Base-by-base conservation (phyloP, 1,139 yeast genomes). In the Pneumocystis murina region DNA sequence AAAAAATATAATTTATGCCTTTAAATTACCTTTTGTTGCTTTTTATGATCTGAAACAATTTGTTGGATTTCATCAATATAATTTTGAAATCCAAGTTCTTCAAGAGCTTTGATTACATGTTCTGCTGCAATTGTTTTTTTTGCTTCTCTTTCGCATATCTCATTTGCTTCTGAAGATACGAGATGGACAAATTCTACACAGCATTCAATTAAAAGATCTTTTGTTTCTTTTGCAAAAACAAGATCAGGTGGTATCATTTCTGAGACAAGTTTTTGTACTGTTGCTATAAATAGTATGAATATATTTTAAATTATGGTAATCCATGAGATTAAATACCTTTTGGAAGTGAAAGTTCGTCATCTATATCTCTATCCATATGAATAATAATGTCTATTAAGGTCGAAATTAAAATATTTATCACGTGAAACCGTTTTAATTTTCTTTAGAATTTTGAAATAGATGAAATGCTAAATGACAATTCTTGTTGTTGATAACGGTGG, bases 41-140 rank as follows among this genome's bases (percentile, higher is more conserved):
- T 96, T 74, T 89, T 91, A 73, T 90, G 96, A 71, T 90, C 96
- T 64, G 80, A 82, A 70, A 91, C 79, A 39, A 89, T 91, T 68
- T 85, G 85, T 72, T 87, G 87, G 63, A 92, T 83, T 20, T 89
- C 85, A 59, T 86, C 94, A 63, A 92, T 79, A 73, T 92, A 92
- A 68, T 87, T 90, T 63, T 81, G 82, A 74, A 90, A 92, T 59
- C 96, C 99, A 67, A 92, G 79, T 70, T 88, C 96, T 68, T 84
- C 86, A 62, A 92, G 78, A 0, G 98, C 97, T 72, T 86, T 87
- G 67, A 92, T 82, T 61, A 92, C 97, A 74, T 92, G 99, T 72
- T 92, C 98, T 1, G 96, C 86, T 0, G 97, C 96, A 63, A 92
- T 92, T 8, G 99, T 92, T 75, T 92, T 94, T 75, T 92, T 92